Base-by-base conservation (phyloP, 495 filamentous ascomycete species). In the Podospora pseudoanserina region DNA sequence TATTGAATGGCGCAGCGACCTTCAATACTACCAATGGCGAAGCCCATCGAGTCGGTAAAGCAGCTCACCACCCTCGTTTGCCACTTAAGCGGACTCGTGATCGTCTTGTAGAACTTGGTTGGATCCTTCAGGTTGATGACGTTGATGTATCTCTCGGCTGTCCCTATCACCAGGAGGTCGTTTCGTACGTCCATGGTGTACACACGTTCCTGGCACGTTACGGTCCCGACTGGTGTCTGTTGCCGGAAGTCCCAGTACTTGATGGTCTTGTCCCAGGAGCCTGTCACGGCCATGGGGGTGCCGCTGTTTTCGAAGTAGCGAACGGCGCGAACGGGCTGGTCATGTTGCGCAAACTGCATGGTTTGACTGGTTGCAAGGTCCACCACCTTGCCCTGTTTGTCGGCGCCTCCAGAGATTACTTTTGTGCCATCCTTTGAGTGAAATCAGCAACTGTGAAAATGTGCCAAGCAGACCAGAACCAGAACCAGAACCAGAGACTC, bases 191-290 rank as follows among this genome's bases (percentile, higher is more conserved):
- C 94, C 86, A 97, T 91, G 27, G 90, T 87, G 82, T 97, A 97
- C 32, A 97, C 86, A 44, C 94, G 87, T 70, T 98, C 93, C 73
- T 91, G 89, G 72, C 89, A 90, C 6, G 83, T 79, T 23, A 97
- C 66, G 7, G 81, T 78, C 1, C 84, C 91, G 32, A 89, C 87
- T 5, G 92, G 86, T 20, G 59, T 59, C 49, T 81, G 78, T 68
- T 86, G 83, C 19, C 93, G 89, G 61, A 97, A 77, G 76, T 98
- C 94, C 94, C 94, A 98, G 81, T 94, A 96, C 77, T 95, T 97
- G 78, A 98, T 81, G 1, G 89, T 95, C 82, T 95, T 96, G 81
- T 98, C 94, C 94, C 94, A 98, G 2, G 91, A 93, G 49, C 94
- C 94, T 1, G 94, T 95, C 27, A 94, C 88, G 34, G 97, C 83